phyloP scores from a whole-genome alignment of 306 rosid species.

The Dalbergia cultrata region DNA sequence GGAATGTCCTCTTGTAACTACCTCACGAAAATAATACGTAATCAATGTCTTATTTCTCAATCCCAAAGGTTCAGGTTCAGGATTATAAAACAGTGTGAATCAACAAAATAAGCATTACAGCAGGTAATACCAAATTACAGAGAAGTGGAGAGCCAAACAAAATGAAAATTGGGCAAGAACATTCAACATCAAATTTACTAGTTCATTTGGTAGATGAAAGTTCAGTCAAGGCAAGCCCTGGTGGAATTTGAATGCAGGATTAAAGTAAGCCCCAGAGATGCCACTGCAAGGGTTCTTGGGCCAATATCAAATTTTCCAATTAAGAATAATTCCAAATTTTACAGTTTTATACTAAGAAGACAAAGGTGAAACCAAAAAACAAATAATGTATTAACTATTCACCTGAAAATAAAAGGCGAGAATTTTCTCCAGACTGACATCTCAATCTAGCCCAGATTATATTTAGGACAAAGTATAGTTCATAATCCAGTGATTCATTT shows the following conservation, averaged over 20 bases:
- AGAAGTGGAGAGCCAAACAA: not conserved
- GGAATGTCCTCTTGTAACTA: not conserved
- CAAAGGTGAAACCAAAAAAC: no score
- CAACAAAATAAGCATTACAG: slow-evolving; percentile 4
- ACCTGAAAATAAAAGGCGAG: no score
- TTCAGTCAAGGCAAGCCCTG: not conserved
- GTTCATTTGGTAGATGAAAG: not conserved
- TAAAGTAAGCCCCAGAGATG: not conserved
- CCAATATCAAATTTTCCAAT: not conserved
- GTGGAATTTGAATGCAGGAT: not conserved
- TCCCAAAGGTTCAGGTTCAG: not conserved
- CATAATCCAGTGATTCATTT: no score
- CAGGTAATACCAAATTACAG: not conserved
- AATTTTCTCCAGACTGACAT: no score
- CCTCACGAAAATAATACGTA: not conserved
- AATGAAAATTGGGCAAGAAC: not conserved
- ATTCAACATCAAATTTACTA: slow-evolving; percentile 12
- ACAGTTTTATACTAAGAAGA: no score
- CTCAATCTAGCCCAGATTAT: no score
- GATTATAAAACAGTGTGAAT: slow-evolving; percentile 5
- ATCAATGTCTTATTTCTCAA: slow-evolving; percentile 7
- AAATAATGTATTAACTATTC: no score
- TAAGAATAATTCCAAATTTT: not conserved
- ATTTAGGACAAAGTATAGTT: no score
- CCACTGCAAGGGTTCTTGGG: not conserved